Conservation (phyloP, 2,329 filamentous ascomycete species). For the Fusarium lyarnte region DNA sequence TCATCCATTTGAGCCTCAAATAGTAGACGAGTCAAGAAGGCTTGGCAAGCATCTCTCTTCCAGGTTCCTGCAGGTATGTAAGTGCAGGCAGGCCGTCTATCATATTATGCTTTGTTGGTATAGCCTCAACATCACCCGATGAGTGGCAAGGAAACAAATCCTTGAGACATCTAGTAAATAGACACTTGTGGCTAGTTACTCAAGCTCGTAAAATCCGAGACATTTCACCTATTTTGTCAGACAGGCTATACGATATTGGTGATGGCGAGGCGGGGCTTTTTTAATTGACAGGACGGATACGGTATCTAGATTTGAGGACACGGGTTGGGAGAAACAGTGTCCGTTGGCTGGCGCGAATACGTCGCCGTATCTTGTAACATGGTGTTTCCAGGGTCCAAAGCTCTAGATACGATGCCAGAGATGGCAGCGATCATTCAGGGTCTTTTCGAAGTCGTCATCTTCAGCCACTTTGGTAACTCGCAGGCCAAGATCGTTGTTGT, state of each 20-base stretch:
- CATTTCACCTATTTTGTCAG: conserved; percentile 8
- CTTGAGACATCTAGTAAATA: not conserved
- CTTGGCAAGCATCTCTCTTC: not conserved
- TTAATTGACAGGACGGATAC: not conserved
- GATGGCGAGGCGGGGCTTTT: not conserved
- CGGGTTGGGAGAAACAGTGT: not conserved
- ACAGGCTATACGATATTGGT: not conserved
- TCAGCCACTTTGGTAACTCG: no score
- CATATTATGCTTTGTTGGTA: not conserved
- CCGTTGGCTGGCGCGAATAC: not conserved
- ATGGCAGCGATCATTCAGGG: not conserved
- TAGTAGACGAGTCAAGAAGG: not conserved
- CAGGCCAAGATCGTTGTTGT: not conserved
- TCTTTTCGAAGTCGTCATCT: not conserved
- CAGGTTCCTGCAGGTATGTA: not conserved
- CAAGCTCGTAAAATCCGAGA: conserved; percentile 1
- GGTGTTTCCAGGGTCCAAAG: not conserved
- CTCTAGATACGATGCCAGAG: not conserved
- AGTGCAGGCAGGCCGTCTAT: not conserved
- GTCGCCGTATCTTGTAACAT: not conserved
- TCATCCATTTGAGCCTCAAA: not conserved
- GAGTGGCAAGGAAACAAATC: not conserved
- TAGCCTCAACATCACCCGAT: not conserved
- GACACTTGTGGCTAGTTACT: not conserved
- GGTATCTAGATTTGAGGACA: not conserved